Evolutionary conservation across 495 filamentous ascomycete species (phyloP).

Genomic region (Acidomyces sp.): DNA sequence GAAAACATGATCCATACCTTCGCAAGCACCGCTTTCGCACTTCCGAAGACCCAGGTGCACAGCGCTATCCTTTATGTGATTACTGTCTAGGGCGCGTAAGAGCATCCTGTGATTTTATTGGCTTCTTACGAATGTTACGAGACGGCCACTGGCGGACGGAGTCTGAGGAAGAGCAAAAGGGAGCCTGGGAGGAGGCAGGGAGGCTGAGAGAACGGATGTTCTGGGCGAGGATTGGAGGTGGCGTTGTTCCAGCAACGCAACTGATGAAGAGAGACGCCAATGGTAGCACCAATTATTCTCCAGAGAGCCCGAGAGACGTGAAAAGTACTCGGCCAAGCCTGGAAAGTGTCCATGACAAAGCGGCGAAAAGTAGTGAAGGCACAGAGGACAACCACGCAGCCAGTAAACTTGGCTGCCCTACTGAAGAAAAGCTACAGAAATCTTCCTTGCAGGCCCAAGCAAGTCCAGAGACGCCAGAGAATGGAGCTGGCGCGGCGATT

Average conservation of each 20-base stretch:
- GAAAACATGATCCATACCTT: constrained; percentile 53
- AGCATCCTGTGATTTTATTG: constrained; percentile 79
- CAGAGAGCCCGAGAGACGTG: constrained; percentile 1
- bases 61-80: constrained; percentile 76
- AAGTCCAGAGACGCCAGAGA: too few relatives aligned
- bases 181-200: constrained; percentile 88
- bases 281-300: not conserved
- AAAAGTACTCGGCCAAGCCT: constrained; percentile 6
- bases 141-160: constrained; percentile 64
- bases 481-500: too few relatives aligned
- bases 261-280: constrained; percentile 1
- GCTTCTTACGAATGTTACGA: constrained; percentile 76
- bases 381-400: too few relatives aligned
- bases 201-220: constrained; percentile 87
- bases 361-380: not conserved
- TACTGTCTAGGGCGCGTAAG: constrained; percentile 78
- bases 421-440: too few relatives aligned
- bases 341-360: constrained; percentile 4
- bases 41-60: constrained; percentile 69
- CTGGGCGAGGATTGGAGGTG: constrained; percentile 81
- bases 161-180: constrained; percentile 51
- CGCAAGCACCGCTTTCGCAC: constrained; percentile 82
- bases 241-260: constrained; percentile 51
- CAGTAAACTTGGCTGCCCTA: too few relatives aligned
- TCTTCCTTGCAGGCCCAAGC: too few relatives aligned